These are phyloP conservation scores for Cryptococcus deneoformans DNA, from an alignment of 1,284 basidiomycete genomes.

Conservation along the genomic window DNA sequence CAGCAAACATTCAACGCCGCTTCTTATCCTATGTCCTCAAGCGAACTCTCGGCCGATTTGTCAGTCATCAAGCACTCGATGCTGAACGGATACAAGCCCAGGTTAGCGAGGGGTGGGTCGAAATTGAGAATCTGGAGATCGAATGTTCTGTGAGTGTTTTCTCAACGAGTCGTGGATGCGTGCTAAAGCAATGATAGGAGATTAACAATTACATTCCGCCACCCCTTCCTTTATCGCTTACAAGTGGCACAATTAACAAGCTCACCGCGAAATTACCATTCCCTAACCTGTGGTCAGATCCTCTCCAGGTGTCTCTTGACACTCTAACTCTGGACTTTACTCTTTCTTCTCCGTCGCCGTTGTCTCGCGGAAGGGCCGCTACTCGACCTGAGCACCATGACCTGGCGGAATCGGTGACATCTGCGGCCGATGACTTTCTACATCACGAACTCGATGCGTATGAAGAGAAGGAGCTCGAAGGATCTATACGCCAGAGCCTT, in stretches of 20 bases:
- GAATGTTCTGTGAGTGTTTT: conserved; percentile 63
- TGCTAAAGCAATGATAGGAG: conserved; percentile 55
- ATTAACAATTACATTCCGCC: conserved; percentile 68
- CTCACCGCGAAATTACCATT: conserved; percentile 61
- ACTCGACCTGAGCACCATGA: conserved; percentile 42
- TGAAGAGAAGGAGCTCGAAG: conserved; percentile 69
- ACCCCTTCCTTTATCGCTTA: conserved; percentile 65
- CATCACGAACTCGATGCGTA: conserved; percentile 70
- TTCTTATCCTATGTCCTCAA: conserved; percentile 87
- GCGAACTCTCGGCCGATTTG: conserved; percentile 76
- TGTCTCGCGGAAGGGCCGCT: neutral
- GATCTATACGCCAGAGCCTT: conserved; percentile 57
- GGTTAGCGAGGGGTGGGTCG: conserved; percentile 81
- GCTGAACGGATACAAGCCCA: conserved; percentile 85
- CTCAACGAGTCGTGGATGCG: neutral
- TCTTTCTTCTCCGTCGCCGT: conserved; percentile 54
- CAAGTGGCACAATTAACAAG: conserved; percentile 67
- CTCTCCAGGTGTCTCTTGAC: conserved; percentile 53
- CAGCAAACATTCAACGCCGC: conserved; percentile 77
- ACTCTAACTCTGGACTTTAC: conserved; percentile 67
- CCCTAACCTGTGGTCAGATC: conserved; percentile 45
- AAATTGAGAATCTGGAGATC: conserved; percentile 78
- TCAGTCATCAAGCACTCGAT: conserved; percentile 85
- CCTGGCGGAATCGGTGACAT: conserved; percentile 71
- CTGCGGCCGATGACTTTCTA: conserved; percentile 78